Base-by-base conservation (phyloP, 208 protist genomes). In the Leptomonas pyrrhocoris region DNA sequence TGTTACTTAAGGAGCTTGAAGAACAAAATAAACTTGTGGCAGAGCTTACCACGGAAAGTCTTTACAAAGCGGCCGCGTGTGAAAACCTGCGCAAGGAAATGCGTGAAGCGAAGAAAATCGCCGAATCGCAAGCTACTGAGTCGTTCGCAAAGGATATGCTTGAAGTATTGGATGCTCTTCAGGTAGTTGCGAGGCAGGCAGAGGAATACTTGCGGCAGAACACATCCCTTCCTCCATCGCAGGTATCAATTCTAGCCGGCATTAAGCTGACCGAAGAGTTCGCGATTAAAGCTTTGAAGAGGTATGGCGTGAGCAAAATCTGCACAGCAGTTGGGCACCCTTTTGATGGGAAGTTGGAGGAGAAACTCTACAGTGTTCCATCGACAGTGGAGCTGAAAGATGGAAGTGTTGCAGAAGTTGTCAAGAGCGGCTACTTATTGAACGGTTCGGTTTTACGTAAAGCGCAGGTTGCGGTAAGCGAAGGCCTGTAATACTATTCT, bases 141-240 rank as follows among this genome's bases (percentile, higher is more conserved):
- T 54, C 66, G 6, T 93, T 94, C 61, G 87, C 86, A 21, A 77
- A 74, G 25, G 77, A 86, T 38, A 74, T 93, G 51, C 43, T 94
- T 9, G 83, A 93, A 30, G 68, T 86, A 11, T 81, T 60, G 6
- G 89, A 94, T 57, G 83, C 72, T 49, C 65, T 94, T 0, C 74
- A 89, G 13, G 66, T 73, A 18, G 83, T 84, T 8, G 27, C 57
- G 13, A 57, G 65, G 15, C 72, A 69, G 18, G 74, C 80, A 16
- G 57, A n/a, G 2, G 46, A 68, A 4, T 81, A 77, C 42, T 31
- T 18, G 6, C 30, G 42, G 1, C 27, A 67, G 0, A 78, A 74
- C 45, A 15, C 56, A 28, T 54, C 62, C 16, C 40, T 85, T 0
- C 40, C 73, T 5, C 31, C 46, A 40, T 72, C 67, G 12, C 38